Evolutionary conservation across 75 land plant genomes (phyloP).

Genomic region (Selaginella moellendorffii): DNA sequence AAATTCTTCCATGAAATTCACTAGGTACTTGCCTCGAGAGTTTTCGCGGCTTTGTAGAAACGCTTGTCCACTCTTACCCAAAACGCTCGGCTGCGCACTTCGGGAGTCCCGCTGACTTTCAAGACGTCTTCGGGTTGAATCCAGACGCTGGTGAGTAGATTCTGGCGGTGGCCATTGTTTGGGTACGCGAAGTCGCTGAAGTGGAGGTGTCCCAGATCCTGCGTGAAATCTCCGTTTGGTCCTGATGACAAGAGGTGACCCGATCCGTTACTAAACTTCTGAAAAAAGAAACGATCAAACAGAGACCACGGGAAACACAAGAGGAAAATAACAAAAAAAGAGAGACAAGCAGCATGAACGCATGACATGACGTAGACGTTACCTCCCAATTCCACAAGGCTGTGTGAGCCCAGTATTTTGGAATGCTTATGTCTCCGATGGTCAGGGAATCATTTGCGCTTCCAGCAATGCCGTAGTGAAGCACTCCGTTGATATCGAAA

Average conservation of each 20-base stretch:
- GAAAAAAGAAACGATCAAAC: background rate
- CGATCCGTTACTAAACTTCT: constrained; percentile 49
- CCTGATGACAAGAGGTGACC: constrained; percentile 27
- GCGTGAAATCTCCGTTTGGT: constrained; percentile 41
- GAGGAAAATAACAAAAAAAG: constrained; percentile 8
- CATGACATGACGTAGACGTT: too few species aligned
- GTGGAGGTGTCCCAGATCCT: constrained; percentile 32
- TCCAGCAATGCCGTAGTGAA: constrained; percentile 38
- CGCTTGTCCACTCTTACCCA: constrained; percentile 38
- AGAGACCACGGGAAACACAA: background rate
- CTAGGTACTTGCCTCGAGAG: constrained; percentile 20
- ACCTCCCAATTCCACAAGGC: constrained; percentile 28
- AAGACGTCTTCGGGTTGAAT: constrained; percentile 61
- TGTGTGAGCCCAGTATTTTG: constrained; percentile 20
- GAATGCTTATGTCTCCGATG: constrained; percentile 26
- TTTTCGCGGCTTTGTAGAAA: constrained; percentile 21
- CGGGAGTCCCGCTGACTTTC: constrained; percentile 35
- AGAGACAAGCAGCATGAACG: background rate
- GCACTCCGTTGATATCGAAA: constrained; percentile 19
- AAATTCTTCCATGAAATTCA: too few species aligned
- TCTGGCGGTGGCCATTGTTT: constrained; percentile 17
- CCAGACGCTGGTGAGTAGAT: constrained; percentile 45
- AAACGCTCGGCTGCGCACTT: constrained; percentile 37
- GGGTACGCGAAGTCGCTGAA: constrained; percentile 34
- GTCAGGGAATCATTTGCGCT: constrained; percentile 19